Evolutionary conservation across 192 early-diverging fungal genomes (phyloP), one percentile per base, ranked within the genome.

Genomic region (Backusella liffmaniae): DNA sequence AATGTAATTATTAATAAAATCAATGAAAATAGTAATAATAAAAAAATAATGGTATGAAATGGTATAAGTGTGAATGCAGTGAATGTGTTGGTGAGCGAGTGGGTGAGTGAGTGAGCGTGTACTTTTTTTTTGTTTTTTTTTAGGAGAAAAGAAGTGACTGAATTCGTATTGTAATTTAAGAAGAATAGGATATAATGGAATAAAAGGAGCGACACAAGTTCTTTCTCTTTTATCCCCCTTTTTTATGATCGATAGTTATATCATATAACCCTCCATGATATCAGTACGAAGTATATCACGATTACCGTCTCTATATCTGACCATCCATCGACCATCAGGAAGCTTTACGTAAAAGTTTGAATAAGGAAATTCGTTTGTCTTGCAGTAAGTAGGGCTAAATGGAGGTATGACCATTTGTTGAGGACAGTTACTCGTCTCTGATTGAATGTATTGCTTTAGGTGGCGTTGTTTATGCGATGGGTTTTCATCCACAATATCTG

Each of bases 281-380:
- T 81, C 80, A 26, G 80, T 81, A 4, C 80, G 69, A 49, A 81
- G 42, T 67, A 77, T 77, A 49, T 73, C 67, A 71, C 80, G 80
- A 13, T 81, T 72, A 4, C 75, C 75, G 29, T 65, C 51, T 62
- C 80, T 72, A 23, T 77, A 81, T 35, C 80, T 66, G 18, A 81
- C 39, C 80, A 81, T 81, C 76, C 76, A 81, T 35, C 46, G 26
- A 26, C 80, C 80, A 67, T 81, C 75, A 49, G 80, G 80, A 15
- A 81, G 49, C 51, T 77, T 73, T 42, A 81, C 34, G 34, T 81
- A 81, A 36, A 81, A 81, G 71, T 81, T 81, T 29, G 80, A 81
- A 30, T 81, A 81, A 30, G 78, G 73, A 71, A 79, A 79, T 16
- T 70, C 49, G 9, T 76, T 70, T 32, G 67, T 41, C 36, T 76